Evolutionary conservation across 371 early-diverging fungal species (phyloP), one percentile per base, ranked within the genome.

Genomic region (Mortierella sp.): DNA sequence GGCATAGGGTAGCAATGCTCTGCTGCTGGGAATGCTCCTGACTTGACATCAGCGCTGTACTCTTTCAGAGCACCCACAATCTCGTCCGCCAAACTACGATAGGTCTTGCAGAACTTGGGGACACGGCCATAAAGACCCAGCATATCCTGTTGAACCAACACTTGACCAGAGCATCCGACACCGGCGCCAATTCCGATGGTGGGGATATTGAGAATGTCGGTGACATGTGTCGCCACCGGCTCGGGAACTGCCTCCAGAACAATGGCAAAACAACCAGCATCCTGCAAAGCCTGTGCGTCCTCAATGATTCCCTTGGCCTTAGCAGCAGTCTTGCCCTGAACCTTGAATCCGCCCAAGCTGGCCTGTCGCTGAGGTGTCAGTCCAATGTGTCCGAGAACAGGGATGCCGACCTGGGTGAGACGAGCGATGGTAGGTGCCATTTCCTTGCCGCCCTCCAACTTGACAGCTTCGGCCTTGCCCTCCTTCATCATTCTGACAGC

Each of bases 171-270:
- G 35, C 95, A 95, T 3, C 92, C 89, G 4, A 92, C 83, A 10
- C 99, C 99, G 3, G 98, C 97, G 35, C 99, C 99, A 78, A 99
- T 99, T 35, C 99, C 99, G 78, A 99, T 98, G 5, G 99, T 98
- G 16, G 98, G 99, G 24, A 98, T 91, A 10, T 77, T 73, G 38
- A 98, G 87, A 51, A 91, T 87, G 65, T 93, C 79, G 4, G 98
- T 98, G 73, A 98, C 94, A 71, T 93, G 91, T 12, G 87, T 88
- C 2, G 98, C 99, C 29, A 99, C 96, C 54, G 94, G 92, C 60
- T 92, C 92, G 3, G 99, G 98, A 32, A 99, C 92, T 32, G 97
- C 97, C 86, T 99, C 99, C n/a, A 99, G 87, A 16, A 98, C 97
- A 44, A 99, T 81, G 6, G 92, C 90, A 88, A 95, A 98, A 68